These are phyloP conservation scores for Lecanicillium sp. DNA, from an alignment of 2,329 filamentous ascomycete species.

Conservation along the genomic window DNA sequence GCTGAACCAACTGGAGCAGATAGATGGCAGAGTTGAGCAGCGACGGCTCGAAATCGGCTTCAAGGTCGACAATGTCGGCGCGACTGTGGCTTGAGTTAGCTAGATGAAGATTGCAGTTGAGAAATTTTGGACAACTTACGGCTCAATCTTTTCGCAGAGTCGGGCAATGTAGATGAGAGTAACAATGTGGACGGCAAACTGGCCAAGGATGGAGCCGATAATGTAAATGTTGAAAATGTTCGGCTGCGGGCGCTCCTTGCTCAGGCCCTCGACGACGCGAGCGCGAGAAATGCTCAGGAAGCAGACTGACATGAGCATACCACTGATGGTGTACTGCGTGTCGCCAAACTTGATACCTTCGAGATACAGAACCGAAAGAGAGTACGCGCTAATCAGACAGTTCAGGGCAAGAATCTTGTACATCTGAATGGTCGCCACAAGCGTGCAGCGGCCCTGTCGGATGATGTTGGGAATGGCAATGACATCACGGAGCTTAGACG, in stretches of 20 bases:
- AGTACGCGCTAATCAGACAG: constrained; percentile 97
- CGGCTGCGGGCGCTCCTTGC: constrained; percentile 93
- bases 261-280: constrained; percentile 88
- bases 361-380: constrained; percentile 88
- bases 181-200: constrained; percentile 91
- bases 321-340: constrained; percentile 95
- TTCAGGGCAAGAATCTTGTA: constrained; percentile 99
- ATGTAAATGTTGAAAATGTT: constrained; percentile 99
- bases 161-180: constrained; percentile 92
- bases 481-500: constrained; percentile 93
- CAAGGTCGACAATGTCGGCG: constrained; percentile 66
- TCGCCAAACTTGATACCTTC: constrained; percentile 99
- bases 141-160: constrained; percentile 77
- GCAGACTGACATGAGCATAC: constrained; percentile 99
- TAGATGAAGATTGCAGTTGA: not conserved
- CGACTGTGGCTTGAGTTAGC: constrained; percentile 31
- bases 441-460: constrained; percentile 90
- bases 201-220: constrained; percentile 91
- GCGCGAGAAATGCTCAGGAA: constrained; percentile 98
- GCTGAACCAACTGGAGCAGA: constrained; percentile 93
- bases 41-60: constrained; percentile 89
- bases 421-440: constrained; percentile 99
- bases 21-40: constrained; percentile 96
- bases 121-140: constrained; percentile 53
- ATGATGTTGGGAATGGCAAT: constrained; percentile 98